Evolutionary conservation across 768 basidiomycete species (phyloP).

Genomic region (Boletellus ananas): DNA sequence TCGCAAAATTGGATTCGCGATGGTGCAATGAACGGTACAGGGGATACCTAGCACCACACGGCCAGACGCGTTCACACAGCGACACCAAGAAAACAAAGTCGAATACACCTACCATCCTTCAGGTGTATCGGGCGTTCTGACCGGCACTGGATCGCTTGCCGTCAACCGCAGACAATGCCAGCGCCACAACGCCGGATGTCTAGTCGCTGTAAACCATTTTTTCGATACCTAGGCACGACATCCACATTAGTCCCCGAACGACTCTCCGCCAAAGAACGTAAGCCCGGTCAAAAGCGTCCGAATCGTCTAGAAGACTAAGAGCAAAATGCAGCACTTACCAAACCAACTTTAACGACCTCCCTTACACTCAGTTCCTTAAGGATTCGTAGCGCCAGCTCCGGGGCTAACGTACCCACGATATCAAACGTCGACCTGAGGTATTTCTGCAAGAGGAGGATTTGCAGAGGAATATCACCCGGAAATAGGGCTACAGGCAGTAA

Average conservation of each 20-base stretch:
- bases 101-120: slow-evolving; percentile 62
- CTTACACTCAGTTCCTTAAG: slow-evolving; percentile 54
- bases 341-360: slow-evolving; percentile 53
- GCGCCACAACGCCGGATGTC: slow-evolving; percentile 73
- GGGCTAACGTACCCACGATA: slow-evolving; percentile 67
- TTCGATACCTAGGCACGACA: slow-evolving; percentile 36
- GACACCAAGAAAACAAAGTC: neutral
- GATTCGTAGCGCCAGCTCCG: slow-evolving; percentile 60
- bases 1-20: slow-evolving; percentile 79
- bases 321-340: slow-evolving; percentile 23
- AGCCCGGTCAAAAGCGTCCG: neutral
- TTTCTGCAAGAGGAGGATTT: slow-evolving; percentile 81
- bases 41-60: slow-evolving; percentile 42
- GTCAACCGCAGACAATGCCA: slow-evolving; percentile 74
- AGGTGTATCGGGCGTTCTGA: slow-evolving; percentile 57
- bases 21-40: slow-evolving; percentile 80
- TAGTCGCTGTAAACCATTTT: slow-evolving; percentile 36
- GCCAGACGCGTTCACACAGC: neutral
- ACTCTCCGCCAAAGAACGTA: neutral
- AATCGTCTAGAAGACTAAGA: neutral
- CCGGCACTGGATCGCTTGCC: slow-evolving; percentile 62
- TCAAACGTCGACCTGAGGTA: slow-evolving; percentile 82
- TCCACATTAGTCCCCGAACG: neutral
- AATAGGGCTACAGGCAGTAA: slow-evolving; percentile 51
- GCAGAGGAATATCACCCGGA: slow-evolving; percentile 81